phyloP scores from a whole-genome alignment of 371 early-diverging fungal genomes.

The Mortierella sp. region DNA sequence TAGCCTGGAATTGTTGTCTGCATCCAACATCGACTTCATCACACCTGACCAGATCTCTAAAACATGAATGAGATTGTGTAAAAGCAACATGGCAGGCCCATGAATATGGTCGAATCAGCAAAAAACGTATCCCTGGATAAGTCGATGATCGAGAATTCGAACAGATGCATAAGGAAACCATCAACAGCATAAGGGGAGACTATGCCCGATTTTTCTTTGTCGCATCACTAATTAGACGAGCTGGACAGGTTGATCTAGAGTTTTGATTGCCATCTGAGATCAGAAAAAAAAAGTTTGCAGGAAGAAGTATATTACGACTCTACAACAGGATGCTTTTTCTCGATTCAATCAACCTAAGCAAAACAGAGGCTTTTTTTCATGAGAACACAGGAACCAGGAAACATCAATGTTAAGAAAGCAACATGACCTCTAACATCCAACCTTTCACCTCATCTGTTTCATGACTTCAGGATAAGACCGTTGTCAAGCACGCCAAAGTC shows the following conservation, averaged over 20 bases:
- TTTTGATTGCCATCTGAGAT: neutral
- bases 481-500: conserved; percentile 95
- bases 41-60: neutral
- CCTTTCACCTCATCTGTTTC: conserved; percentile 4
- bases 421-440: neutral
- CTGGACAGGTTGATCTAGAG: neutral
- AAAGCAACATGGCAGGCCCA: conserved; percentile 1
- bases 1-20: neutral
- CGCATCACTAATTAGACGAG: neutral
- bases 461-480: conserved; percentile 72
- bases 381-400: neutral
- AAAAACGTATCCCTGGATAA: neutral
- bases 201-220: conserved; percentile 25
- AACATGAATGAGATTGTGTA: neutral
- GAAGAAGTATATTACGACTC: neutral
- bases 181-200: conserved; percentile 26
- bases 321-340: neutral
- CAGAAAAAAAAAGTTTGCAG: neutral
- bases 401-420: neutral
- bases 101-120: neutral
- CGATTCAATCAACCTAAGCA: neutral
- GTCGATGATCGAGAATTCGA: neutral
- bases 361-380: neutral
- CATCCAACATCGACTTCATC: neutral
- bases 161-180: neutral